phyloP scores from a whole-genome alignment of 169 alveolate genomes.

The Pseudocohnilembus persalinus region DNA sequence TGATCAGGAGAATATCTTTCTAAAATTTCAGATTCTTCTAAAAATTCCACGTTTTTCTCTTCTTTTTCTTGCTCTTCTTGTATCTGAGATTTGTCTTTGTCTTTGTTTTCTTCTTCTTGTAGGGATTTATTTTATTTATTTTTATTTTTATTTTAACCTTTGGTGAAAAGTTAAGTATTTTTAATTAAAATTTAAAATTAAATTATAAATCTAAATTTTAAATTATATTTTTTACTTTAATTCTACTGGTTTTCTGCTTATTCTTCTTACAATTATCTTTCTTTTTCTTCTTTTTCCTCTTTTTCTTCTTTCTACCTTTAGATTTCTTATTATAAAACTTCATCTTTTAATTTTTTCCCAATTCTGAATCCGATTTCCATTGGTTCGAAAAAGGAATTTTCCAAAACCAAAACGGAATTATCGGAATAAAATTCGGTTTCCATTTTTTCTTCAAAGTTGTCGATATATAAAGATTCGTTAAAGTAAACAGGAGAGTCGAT shows the following conservation, averaged over 20 bases:
- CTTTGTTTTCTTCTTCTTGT: neutral
- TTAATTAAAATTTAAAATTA: no score
- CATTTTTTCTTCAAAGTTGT: conserved; percentile 44
- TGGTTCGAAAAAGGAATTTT: conserved; percentile 32
- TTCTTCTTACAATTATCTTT: no score
- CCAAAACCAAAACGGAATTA: conserved; percentile 42
- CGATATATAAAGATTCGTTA: conserved; percentile 28
- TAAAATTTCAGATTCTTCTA: neutral
- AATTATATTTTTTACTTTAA: no score
- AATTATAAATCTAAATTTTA: no score
- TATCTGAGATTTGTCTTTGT: neutral
- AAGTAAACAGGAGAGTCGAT: conserved; percentile 38
- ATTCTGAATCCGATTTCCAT: conserved; percentile 35
- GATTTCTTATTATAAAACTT: neutral
- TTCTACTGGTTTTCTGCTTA: no score
- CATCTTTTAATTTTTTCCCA: neutral
- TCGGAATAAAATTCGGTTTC: conserved; percentile 40
- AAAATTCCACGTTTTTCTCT: neutral
- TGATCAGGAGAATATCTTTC: neutral
- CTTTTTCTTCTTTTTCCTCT: neutral
- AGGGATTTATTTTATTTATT: no score
- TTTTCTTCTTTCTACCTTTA: neutral
- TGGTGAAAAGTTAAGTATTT: no score
- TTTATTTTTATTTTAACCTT: no score
- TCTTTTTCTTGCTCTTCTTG: neutral